Conservation (phyloP, 2,329 filamentous ascomycete species). For the Zymoseptoria passerinii region DNA sequence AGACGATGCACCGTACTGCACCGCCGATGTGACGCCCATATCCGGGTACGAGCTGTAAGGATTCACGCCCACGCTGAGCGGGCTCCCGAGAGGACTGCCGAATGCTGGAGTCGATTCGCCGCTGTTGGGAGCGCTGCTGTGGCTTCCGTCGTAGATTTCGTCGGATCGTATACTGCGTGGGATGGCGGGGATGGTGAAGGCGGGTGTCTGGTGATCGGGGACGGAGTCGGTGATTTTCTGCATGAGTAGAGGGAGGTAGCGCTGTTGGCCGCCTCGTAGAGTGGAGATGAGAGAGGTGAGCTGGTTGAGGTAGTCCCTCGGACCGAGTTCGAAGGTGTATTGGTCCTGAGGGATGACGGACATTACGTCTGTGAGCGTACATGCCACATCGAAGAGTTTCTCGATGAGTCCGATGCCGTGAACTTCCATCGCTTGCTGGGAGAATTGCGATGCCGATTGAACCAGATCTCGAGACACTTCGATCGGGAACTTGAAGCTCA, state of each 20-base stretch:
- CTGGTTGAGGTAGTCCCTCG: constrained; percentile 64
- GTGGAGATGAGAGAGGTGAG: constrained; percentile 58
- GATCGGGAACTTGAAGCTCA: constrained; percentile 55
- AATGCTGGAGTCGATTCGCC: constrained; percentile 19
- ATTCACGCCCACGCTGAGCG: constrained; percentile 12
- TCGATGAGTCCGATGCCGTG: constrained; percentile 70
- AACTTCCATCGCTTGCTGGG: constrained; percentile 63
- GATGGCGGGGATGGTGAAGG: constrained; percentile 21
- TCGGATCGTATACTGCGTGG: constrained; percentile 21
- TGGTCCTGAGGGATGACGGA: constrained; percentile 50
- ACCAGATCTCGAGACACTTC: constrained; percentile 54
- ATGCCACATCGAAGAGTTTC: constrained; percentile 70
- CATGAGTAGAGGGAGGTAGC: constrained; percentile 68
- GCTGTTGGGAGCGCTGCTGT: constrained; percentile 24
- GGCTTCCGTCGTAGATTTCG: constrained; percentile 24
- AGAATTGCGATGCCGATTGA: constrained; percentile 61
- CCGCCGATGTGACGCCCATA: constrained; percentile 3
- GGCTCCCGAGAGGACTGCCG: constrained; percentile 20
- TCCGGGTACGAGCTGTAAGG: constrained; percentile 6
- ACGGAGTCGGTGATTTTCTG: constrained; percentile 60
- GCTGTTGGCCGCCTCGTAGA: constrained; percentile 66
- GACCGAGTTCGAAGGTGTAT: constrained; percentile 53
- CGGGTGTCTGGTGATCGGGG: constrained; percentile 18
- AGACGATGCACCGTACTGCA: background rate
- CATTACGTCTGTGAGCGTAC: constrained; percentile 65